Conservation (phyloP, 2,329 filamentous ascomycete genomes). For the Leptographium wingfieldii region DNA sequence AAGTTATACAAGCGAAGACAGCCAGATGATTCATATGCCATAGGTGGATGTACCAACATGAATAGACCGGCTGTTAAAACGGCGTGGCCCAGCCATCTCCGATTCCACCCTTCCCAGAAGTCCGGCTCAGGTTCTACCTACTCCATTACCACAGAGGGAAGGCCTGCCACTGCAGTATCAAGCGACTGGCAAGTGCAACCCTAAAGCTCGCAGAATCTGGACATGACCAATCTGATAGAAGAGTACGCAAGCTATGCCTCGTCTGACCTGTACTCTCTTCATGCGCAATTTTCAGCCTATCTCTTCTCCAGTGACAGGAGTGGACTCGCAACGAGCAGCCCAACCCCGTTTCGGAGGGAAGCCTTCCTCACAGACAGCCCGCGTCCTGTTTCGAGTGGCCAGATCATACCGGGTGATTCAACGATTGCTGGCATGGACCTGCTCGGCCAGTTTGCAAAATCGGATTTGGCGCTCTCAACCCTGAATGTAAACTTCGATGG, state of each 20-base stretch:
- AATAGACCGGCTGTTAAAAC: background rate
- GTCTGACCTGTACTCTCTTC: background rate
- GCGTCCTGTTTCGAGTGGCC: too few species aligned
- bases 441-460: too few species aligned
- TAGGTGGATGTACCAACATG: background rate
- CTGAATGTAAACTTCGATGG: too few species aligned
- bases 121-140: background rate
- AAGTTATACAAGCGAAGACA: conserved; percentile 1
- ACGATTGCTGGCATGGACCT: too few species aligned
- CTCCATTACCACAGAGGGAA: background rate
- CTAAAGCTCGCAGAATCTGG: background rate
- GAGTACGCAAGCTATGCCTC: background rate
- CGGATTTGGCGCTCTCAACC: too few species aligned
- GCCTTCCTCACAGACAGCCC: too few species aligned
- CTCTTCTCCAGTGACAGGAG: background rate
- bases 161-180: background rate
- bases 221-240: background rate
- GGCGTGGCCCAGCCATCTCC: background rate
- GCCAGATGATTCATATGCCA: background rate
- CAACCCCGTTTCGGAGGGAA: too few species aligned
- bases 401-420: too few species aligned
- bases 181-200: background rate
- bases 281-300: background rate
- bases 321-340: too few species aligned
- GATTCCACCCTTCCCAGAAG: background rate